Evolutionary conservation across 2,329 filamentous ascomycete species (phyloP), one percentile per base, ranked within the genome.

Genomic region (Fusarium hainanense): DNA sequence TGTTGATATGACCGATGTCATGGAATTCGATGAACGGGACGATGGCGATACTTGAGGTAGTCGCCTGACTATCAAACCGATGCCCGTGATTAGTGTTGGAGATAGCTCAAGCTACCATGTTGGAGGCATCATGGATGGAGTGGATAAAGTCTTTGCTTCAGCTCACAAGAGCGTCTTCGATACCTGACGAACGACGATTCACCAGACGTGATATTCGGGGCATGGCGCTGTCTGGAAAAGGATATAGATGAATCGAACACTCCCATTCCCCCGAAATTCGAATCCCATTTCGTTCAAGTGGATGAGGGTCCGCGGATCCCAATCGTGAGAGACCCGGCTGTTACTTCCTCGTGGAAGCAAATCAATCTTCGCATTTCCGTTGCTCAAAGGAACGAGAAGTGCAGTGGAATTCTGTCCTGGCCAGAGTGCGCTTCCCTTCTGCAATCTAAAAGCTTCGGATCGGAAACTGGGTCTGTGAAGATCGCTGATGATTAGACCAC

Each of bases 201-300:
- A 68, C 40, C 54, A 54, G 14, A 28, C 12, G 10, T 34, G 20
- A 37, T 20, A 44, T 13, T 50, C 54, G 8, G 28, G 16, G 20
- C 4, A 18, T 10, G 62, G 44, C 7, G 40, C 30, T 25, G 67
- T 70, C 20, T 43, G 63, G 30, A 71, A 66, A 27, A 72, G 34
- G 6, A 72, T 66, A 32, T 68, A 72, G 21, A 72, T 70, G 27
- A 72, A 72, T 7, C 69, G 42, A 47, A 72, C 58, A 27, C 69
- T 70, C 16, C 70, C 70, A 14, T 23, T 58, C 9, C 67, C 69
- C 8, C 25, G 52, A 40, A 72, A 43, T 42, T 55, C 48, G 14
- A 72, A 14, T 7, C 69, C 70, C 54, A 70, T 70, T 40, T 72
- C 63, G 50, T 66, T 62, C 30, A 72, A 25, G 20, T 72, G 67